These are phyloP conservation scores for Hygrophorus pudorinus DNA, from an alignment of 768 basidiomycete genomes.

Conservation along the genomic window DNA sequence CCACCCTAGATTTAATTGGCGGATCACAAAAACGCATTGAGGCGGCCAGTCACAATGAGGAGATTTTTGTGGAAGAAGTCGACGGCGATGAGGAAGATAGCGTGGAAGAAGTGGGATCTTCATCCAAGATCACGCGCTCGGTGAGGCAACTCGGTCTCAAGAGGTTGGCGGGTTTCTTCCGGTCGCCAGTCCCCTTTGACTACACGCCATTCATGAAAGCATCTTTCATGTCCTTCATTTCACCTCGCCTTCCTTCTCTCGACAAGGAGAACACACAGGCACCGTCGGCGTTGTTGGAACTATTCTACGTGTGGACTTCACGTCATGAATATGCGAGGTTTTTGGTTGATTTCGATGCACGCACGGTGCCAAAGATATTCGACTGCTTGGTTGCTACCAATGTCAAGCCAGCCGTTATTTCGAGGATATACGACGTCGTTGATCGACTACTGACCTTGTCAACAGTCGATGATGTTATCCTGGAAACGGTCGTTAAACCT, in stretches of 20 bases:
- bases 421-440: constrained; percentile 76
- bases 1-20: constrained; percentile 54
- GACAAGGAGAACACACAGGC: constrained; percentile 86
- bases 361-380: constrained; percentile 68
- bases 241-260: constrained; percentile 67
- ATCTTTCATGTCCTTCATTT: constrained; percentile 64
- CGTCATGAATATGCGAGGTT: constrained; percentile 46
- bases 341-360: constrained; percentile 60
- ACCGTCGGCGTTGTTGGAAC: constrained; percentile 79
- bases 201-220: constrained; percentile 59
- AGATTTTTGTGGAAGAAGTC: constrained; percentile 28
- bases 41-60: constrained; percentile 23
- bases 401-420: constrained; percentile 80
- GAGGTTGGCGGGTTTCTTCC: constrained; percentile 83
- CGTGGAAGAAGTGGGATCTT: constrained; percentile 15
- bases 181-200: constrained; percentile 61
- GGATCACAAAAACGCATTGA: constrained; percentile 54
- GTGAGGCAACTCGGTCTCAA: constrained; percentile 81
- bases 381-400: constrained; percentile 72
- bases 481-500: constrained; percentile 50
- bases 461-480: constrained; percentile 36
- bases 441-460: constrained; percentile 57
- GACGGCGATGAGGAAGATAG: constrained; percentile 26
- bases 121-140: constrained; percentile 40
- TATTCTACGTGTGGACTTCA: constrained; percentile 72